Evolutionary conservation across 2,329 filamentous ascomycete genomes (phyloP), one percentile per base, ranked within the genome.

Genomic region (Xylaria sp.): DNA sequence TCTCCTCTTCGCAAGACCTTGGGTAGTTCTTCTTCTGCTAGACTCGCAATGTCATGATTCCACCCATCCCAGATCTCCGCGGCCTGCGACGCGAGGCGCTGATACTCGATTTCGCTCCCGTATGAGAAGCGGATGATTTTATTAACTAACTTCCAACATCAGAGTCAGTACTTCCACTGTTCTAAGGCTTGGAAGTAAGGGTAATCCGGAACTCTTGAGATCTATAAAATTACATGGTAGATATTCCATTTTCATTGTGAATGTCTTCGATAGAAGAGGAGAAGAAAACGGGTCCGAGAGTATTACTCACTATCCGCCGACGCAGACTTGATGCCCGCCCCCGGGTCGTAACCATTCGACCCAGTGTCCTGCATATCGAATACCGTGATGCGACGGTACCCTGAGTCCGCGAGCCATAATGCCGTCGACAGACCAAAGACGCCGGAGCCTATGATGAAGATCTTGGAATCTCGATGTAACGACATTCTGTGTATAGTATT

Each of bases 311-410:
- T 75, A 64, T 84, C 82, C 13, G 75, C 76, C 4, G 75, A 78
- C 0, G 75, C 76, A 4, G 75, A 75, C 65, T 77, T 75, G 36
- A 80, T 80, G 26, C 83, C 84, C 0, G 75, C 67, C 0, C 76
- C 69, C 62, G 82, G 82, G 6, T 80, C 80, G 60, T 86, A 86
- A 0, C 73, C 73, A 0, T 77, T 76, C 40, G 80, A 63, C 13
- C 82, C 78, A 40, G 84, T 78, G 20, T 81, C 76, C 71, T 86
- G 82, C 69, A 80, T 80, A 72, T 87, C 85, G 40, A 87, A 78
- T 11, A 87, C 79, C 9, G 80, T 85, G 31, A 87, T 78, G 67
- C 83, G 78, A 6, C 23, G 77, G 73, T 86, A 87, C 3, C 84
- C 85, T 11, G 81, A 74, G 57, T 77, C 75, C 7, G 79, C 80